These are phyloP conservation scores for Rosa rugosa DNA, from an alignment of 306 rosid genomes.

Conservation along the genomic window DNA sequence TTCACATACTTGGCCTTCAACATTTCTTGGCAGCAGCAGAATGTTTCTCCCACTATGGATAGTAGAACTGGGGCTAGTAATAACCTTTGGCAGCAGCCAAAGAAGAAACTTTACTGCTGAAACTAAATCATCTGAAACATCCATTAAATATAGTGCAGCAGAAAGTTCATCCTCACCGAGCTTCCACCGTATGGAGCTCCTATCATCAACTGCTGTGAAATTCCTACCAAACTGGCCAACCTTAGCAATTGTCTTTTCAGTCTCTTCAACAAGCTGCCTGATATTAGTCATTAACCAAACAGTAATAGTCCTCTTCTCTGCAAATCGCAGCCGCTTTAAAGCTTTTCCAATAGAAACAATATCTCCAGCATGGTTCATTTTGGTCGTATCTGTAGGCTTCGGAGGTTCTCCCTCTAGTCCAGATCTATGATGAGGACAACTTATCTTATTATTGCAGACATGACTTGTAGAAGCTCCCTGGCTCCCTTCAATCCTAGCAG, in stretches of 20 bases:
- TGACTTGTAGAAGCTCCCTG: slow-evolving; percentile 99
- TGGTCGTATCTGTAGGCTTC: slow-evolving; percentile 55
- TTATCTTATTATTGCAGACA: slow-evolving; percentile 76
- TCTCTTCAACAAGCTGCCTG: slow-evolving; percentile 65
- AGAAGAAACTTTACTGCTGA: slow-evolving; percentile 78
- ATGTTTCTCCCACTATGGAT: slow-evolving; percentile 71
- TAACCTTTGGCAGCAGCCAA: slow-evolving; percentile 89
- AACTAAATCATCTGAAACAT: slow-evolving; percentile 72
- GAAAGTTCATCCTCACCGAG: slow-evolving; percentile 91
- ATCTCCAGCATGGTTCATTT: slow-evolving; percentile 43
- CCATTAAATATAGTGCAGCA: slow-evolving; percentile 68
- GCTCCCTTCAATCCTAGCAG: slow-evolving; percentile 94
- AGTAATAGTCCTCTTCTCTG: slow-evolving; percentile 72
- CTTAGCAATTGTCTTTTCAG: slow-evolving; percentile 59
- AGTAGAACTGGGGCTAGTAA: slow-evolving; percentile 56
- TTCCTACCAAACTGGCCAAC: slow-evolving; percentile 76
- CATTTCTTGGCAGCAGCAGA: slow-evolving; percentile 60
- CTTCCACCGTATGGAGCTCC: slow-evolving; percentile 70
- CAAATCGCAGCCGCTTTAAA: slow-evolving; percentile 63
- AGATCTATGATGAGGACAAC: slow-evolving; percentile 79
- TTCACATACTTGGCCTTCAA: slow-evolving; percentile 75
- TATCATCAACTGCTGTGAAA: slow-evolving; percentile 57
- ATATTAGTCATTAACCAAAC: slow-evolving; percentile 70
- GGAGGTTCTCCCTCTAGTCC: slow-evolving; percentile 59
- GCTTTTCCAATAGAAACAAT: slow-evolving; percentile 69